Evolutionary conservation across 1,284 basidiomycete species (phyloP).

Genomic region (Irpex sp.): DNA sequence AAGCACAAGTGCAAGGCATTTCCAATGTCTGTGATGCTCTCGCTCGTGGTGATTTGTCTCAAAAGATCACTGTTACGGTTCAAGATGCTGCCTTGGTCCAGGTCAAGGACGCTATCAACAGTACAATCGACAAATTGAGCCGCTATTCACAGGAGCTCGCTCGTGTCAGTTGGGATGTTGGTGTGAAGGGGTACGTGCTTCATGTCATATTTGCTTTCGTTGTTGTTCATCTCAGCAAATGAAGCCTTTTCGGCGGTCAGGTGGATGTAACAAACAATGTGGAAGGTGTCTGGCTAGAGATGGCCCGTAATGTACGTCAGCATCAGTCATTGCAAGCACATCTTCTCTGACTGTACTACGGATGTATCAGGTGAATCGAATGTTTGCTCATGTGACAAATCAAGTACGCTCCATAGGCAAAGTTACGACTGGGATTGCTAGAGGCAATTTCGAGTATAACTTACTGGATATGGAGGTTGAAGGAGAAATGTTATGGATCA

Average conservation of each 20-base stretch:
- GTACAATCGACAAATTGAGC: slow-evolving; percentile 85
- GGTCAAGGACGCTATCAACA: slow-evolving; percentile 97
- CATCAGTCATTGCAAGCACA: slow-evolving; percentile 6
- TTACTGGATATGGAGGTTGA: slow-evolving; percentile 84
- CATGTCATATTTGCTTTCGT: slow-evolving; percentile 7
- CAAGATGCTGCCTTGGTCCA: slow-evolving; percentile 98
- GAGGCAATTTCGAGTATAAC: slow-evolving; percentile 86
- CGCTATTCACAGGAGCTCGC: slow-evolving; percentile 85
- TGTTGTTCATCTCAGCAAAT: slow-evolving; percentile 49
- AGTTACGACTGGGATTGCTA: slow-evolving; percentile 91
- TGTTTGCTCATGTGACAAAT: slow-evolving; percentile 91
- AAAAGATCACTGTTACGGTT: slow-evolving; percentile 96
- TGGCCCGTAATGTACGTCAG: slow-evolving; percentile 76
- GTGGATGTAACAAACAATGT: slow-evolving; percentile 86
- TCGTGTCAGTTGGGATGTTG: slow-evolving; percentile 88
- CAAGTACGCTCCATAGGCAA: slow-evolving; percentile 92
- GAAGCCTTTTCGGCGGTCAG: slow-evolving; percentile 88
- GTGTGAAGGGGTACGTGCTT: slow-evolving; percentile 71
- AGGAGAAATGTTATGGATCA: slow-evolving; percentile 87
- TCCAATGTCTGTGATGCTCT: slow-evolving; percentile 95
- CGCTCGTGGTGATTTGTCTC: slow-evolving; percentile 88
- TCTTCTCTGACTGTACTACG: slow-evolving; percentile 1
- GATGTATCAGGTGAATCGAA: slow-evolving; percentile 75
- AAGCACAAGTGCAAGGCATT: slow-evolving; percentile 89
- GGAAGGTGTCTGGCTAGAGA: slow-evolving; percentile 92